A percentile compares a stretch with the other conserved stretches of the same genome.
Conservation (phyloP, 208 protist species). For the Trypanosoma lewisi region DNA sequence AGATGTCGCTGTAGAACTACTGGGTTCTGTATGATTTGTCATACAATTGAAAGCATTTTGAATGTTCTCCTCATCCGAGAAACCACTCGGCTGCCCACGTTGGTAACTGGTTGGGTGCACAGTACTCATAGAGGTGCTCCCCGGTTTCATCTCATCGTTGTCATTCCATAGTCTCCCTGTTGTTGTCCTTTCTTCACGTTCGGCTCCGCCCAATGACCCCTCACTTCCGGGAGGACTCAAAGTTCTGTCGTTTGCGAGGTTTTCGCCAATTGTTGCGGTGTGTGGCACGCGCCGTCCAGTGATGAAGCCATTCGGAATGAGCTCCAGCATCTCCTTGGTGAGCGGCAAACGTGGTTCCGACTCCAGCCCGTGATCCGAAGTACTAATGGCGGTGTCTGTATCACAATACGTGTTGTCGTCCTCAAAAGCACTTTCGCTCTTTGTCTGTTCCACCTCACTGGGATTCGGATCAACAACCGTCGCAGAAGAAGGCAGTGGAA, state of each 20-base stretch:
- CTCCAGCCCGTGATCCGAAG: constrained; percentile 25
- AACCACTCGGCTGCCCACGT: constrained; percentile 18
- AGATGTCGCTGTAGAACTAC: constrained; percentile 24
- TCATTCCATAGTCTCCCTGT: constrained; percentile 14
- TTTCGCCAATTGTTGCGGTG: neutral
- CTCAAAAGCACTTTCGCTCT: constrained; percentile 32
- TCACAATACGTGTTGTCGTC: constrained; percentile 32
- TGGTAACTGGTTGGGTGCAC: constrained; percentile 21
- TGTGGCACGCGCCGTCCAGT: constrained; percentile 2
- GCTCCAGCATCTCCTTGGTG: constrained; percentile 31
- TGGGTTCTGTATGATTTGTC: constrained; percentile 22
- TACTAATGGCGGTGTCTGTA: constrained; percentile 28
- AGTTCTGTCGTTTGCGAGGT: constrained; percentile 2
- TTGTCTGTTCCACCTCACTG: constrained; percentile 24
- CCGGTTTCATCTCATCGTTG: constrained; percentile 1
- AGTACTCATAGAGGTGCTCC: constrained; percentile 19
- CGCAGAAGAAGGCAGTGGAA: constrained; percentile 31
- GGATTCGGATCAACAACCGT: constrained; percentile 26
- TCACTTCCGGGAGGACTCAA: constrained; percentile 14
- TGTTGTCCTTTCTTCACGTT: neutral
- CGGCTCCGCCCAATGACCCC: neutral
- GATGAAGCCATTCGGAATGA: constrained; percentile 26
- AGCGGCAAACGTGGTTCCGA: constrained; percentile 28
- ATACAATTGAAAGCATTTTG: constrained; percentile 18
- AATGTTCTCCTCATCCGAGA: constrained; percentile 22